Base-by-base conservation (phyloP, 257 asterid species). In the Solanum chilense region DNA sequence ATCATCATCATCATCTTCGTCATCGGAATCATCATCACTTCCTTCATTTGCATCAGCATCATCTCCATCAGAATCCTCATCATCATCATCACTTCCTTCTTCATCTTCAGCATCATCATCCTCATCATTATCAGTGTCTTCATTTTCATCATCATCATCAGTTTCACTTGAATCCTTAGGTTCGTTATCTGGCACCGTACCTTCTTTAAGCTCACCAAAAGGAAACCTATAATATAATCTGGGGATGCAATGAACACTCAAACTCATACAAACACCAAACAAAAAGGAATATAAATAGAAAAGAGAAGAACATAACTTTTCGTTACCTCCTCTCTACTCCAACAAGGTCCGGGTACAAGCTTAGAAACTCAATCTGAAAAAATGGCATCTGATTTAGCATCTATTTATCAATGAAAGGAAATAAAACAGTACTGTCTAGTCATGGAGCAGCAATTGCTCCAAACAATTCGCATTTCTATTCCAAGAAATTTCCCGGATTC, bases 41-140 rank as follows among this genome's bases (percentile, higher is more conserved):
- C 84, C 91, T 45, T 75, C 89, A 86, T 83, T 58, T 37, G 78
- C 87, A 86, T 68, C 89, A 12, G 83, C 35, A 29, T 74, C 87
- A 49, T 87, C 88, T 81, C 45, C 85, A 49, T 81, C 69, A 16
- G 85, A 81, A 29, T 20, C 85, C 27, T 88, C 90, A 0, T 83
- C 70, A 8, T 71, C 85, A 6, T 52, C 88, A 27, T 89, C 89
- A 13, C 86, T 69, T 45, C 49, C 87, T 86, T 74, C 85, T 14
- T 68, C 39, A 25, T 68, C 66, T 20, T 71, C 88, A 76, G 44
- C 84, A 15, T 71, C 86, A 7, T 45, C 87, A 0, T 87, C 77
- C 0, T 77, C 89, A 3, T 87, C 88, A 9, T 60, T 64, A 20
- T 85, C 25, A 3, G 35, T 74, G 73, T 27, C 60, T 6, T 85